Base-by-base conservation (phyloP, 2,329 filamentous ascomycete species). In the Fusarium sp. region DNA sequence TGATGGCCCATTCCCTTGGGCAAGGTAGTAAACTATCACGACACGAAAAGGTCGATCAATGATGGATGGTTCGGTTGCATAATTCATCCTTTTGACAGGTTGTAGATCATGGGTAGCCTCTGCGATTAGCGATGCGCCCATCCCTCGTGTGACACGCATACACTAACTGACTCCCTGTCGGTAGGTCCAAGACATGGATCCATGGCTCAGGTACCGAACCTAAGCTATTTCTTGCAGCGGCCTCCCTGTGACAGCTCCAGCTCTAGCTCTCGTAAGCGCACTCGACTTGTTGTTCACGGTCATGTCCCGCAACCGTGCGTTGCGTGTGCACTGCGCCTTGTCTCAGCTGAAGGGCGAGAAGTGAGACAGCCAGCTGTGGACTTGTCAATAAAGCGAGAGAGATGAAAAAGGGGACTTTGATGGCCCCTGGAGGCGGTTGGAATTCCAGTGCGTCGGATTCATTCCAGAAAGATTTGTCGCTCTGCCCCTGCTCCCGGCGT, bases 361-460 rank as follows among this genome's bases (percentile, higher is more conserved):
- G 40, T 45, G 20, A 45, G 40, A 45, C 40, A 45, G 18, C 14
- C 14, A 35, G 14, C 14, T 14, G 33, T 35, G 33, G 33, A 36
- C 35, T 36, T 10, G 29, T 31, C 29, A 31, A 31, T 31, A 31
- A 31, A 31, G 29, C 35, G 35, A 7, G 35, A 36, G 35, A 36
- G 35, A 36, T 36, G 18, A n/a, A 27, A 50, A 22, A 22, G 16
- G 27, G 16, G 18, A 6, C 10, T 20, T 31, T 31, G 25, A 60
- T 22, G 56, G 58, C 25, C 20, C 38, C 40, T 29, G 16, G 31
- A 65, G 22, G 25, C 36, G 38, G 56, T 56, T 74, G 65, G 72
- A 74, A 74, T 74, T 74, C 72, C 69, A 74, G 68, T 64, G 58
- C 40, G 22, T 33, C 60, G 62, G 59, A 63, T 60, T n/a, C 72